phyloP scores from a whole-genome alignment of 2,329 filamentous ascomycete species.

The Xylaria sp. region DNA sequence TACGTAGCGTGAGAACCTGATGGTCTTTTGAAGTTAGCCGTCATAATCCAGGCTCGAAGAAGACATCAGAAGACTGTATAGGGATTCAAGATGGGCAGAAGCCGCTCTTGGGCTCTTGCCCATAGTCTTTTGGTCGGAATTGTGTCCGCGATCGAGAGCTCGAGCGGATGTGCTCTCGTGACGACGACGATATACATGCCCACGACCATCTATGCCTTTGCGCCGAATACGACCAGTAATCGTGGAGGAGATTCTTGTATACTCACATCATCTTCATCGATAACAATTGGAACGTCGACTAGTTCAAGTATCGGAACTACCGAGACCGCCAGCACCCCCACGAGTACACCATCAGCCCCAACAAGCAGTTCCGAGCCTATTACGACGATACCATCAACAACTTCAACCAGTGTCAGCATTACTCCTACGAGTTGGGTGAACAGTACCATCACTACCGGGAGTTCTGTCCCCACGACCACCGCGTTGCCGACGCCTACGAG shows the following conservation, averaged over 20 bases:
- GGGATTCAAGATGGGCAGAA: conserved; percentile 39
- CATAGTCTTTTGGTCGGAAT: conserved; percentile 38
- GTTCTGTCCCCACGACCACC: conserved; percentile 31
- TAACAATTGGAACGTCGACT: conserved; percentile 24
- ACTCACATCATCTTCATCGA: conserved; percentile 23
- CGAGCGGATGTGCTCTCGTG: conserved; percentile 38
- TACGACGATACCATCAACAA: conserved; percentile 28
- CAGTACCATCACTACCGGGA: conserved; percentile 30
- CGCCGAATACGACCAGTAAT: conserved; percentile 36
- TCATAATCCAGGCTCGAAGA: not conserved
- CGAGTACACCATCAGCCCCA: conserved; percentile 21
- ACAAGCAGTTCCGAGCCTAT: conserved; percentile 21
- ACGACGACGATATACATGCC: conserved; percentile 46
- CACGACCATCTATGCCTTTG: conserved; percentile 44
- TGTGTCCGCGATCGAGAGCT: conserved; percentile 37
- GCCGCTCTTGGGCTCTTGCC: conserved; percentile 38
- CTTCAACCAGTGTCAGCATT: conserved; percentile 22
- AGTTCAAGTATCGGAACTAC: conserved; percentile 28
- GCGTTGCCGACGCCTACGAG: conserved; percentile 37
- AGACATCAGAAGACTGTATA: not conserved
- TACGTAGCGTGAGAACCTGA: conserved; percentile 4
- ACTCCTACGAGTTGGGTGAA: conserved; percentile 26
- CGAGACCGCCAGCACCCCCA: conserved; percentile 10
- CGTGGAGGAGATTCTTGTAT: conserved; percentile 21
- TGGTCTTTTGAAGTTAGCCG: not conserved